A percentile compares a stretch with the other conserved stretches of the same genome.
Evolutionary conservation across 352 stramenopile species (phyloP).

Genomic region (Thalassiosira livingstoniorum): DNA sequence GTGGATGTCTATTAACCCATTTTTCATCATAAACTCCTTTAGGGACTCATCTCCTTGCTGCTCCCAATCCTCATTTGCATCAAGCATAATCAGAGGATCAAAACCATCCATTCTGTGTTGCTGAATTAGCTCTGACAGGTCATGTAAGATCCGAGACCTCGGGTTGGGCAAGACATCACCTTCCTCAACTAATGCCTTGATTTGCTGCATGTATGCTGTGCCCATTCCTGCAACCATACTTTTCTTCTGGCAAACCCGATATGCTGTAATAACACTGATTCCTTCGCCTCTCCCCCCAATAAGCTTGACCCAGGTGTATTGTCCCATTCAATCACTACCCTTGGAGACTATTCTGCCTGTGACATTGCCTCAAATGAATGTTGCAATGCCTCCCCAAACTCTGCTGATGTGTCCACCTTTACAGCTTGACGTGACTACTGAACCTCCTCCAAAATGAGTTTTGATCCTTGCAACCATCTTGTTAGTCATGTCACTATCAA

Average conservation of each 20-base stretch:
- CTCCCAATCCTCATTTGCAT: not conserved
- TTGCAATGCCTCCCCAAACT: not conserved
- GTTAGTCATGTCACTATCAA: not conserved
- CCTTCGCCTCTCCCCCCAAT: not conserved
- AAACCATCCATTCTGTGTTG: not conserved
- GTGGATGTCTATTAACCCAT: constrained; percentile 9
- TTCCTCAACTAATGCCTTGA: not conserved
- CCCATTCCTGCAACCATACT: not conserved
- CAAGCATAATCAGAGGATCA: not conserved
- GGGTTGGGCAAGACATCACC: not conserved
- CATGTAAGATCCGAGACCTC: not conserved
- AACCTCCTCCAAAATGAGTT: not conserved
- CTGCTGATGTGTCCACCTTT: not conserved
- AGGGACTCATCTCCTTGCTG: not conserved
- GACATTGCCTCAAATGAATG: not conserved
- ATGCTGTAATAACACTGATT: not conserved
- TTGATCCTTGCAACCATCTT: not conserved
- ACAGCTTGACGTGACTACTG: not conserved
- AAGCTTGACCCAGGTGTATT: not conserved
- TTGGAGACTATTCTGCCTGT: not conserved
- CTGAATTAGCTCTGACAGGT: not conserved
- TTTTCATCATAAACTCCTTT: not conserved
- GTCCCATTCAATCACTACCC: not conserved
- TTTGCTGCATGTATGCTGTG: not conserved
- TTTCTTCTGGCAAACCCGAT: not conserved